These are phyloP conservation scores for Diaporthe amygdali DNA, from an alignment of 2,329 filamentous ascomycete species.

Conservation along the genomic window DNA sequence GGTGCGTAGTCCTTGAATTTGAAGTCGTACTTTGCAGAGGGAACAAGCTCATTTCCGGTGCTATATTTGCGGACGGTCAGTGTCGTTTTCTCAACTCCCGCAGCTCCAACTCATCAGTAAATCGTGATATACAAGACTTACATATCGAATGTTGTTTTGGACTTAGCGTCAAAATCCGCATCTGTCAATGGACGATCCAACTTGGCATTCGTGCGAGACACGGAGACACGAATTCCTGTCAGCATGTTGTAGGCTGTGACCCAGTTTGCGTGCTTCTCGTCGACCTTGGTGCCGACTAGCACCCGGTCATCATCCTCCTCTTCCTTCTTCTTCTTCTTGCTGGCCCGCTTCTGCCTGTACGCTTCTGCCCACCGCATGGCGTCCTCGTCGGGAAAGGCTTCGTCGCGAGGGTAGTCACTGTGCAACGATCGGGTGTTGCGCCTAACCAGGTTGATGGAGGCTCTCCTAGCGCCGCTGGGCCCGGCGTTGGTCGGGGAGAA, in stretches of 20 bases:
- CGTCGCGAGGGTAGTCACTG: conserved; percentile 83
- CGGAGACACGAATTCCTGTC: conserved; percentile 95
- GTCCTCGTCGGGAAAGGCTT: conserved; percentile 86
- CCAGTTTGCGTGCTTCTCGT: conserved; percentile 96
- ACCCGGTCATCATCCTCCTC: conserved; percentile 93
- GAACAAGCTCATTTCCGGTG: conserved; percentile 95
- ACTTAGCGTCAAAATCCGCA: conserved; percentile 89
- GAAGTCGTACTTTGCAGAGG: conserved; percentile 99
- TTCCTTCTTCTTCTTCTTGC: conserved; percentile 81
- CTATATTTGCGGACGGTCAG: conserved; percentile 53
- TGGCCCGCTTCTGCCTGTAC: conserved; percentile 88
- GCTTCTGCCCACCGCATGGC: conserved; percentile 91
- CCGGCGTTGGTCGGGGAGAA: conserved; percentile 72
- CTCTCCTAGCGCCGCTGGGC: conserved; percentile 68
- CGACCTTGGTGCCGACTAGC: conserved; percentile 94
- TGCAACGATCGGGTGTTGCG: conserved; percentile 84
- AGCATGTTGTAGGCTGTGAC: conserved; percentile 99
- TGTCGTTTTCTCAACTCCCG: not conserved
- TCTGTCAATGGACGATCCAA: conserved; percentile 88
- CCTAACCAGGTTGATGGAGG: conserved; percentile 82
- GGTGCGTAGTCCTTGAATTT: conserved; percentile 99
- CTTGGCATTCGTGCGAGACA: conserved; percentile 96
- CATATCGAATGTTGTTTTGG: conserved; percentile 99
- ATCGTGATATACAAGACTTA: conserved; percentile 55
- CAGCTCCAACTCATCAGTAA: too few relatives aligned